Evolutionary conservation across 768 basidiomycete genomes (phyloP).

Genomic region (Ramaria sp.): DNA sequence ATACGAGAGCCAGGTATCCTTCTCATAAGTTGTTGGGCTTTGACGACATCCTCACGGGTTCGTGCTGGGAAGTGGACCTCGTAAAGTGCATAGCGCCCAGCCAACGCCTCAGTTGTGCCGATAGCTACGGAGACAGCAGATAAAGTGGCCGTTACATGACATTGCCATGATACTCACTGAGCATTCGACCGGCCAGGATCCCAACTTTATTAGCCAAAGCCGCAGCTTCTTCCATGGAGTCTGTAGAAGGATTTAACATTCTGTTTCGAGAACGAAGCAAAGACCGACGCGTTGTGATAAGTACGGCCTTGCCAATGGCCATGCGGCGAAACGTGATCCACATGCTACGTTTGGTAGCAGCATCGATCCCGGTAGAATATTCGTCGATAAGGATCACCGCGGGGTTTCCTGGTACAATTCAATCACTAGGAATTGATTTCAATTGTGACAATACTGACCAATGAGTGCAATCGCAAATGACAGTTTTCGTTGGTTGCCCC

Average conservation of each 20-base stretch:
- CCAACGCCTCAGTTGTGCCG: conserved; percentile 52
- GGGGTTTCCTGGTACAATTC: conserved; percentile 46
- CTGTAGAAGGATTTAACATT: conserved; percentile 21
- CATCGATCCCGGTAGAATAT: conserved; percentile 75
- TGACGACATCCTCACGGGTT: conserved; percentile 45
- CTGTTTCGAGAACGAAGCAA: conserved; percentile 12
- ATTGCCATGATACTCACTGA: conserved; percentile 32
- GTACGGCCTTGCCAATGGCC: conserved; percentile 54
- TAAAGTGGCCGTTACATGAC: background rate
- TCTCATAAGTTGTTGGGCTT: conserved; percentile 51
- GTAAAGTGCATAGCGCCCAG: conserved; percentile 58
- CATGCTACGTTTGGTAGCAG: conserved; percentile 77
- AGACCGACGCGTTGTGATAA: conserved; percentile 58
- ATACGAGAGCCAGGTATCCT: conserved; percentile 50
- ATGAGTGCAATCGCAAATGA: conserved; percentile 68
- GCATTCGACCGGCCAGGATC: conserved; percentile 59
- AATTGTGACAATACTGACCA: conserved; percentile 23
- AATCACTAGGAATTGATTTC: background rate
- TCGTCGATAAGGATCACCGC: conserved; percentile 73
- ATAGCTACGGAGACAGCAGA: conserved; percentile 32
- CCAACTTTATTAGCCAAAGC: conserved; percentile 68
- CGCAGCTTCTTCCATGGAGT: conserved; percentile 80
- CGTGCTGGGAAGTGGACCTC: conserved; percentile 68
- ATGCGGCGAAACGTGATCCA: conserved; percentile 63
- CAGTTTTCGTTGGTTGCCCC: conserved; percentile 72